Base-by-base conservation (phyloP, 106 monocot genomes). In the Xerophyta viscosa region DNA sequence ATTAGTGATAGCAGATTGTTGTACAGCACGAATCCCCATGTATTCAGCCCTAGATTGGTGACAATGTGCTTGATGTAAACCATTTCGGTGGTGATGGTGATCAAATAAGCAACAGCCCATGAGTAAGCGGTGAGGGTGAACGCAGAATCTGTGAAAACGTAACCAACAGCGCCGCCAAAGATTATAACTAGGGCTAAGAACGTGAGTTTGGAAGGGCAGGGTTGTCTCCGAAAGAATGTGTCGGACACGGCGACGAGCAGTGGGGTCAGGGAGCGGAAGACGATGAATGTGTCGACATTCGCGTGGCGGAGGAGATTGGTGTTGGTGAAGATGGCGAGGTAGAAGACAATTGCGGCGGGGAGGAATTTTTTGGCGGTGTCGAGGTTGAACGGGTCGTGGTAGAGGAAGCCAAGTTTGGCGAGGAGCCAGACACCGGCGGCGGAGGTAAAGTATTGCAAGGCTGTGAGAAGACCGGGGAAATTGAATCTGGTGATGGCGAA, bases 11-110 rank as follows among this genome's bases (percentile, higher is more conserved):
- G 43, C 20, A 92, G 69, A 61, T 92, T 92, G 58, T 92, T 92
- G 72, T 92, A 86, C 41, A 86, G 50, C 18, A 92, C 91, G 48
- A 82, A 92, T 4, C 92, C 92, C 92, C 92, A 92, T 0, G 92
- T 92, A 47, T 86, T 92, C 25, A 92, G 55, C 17, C 74, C 92
- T 3, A 92, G 58, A 48, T 77, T 92, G 0, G 75, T 86, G 3
- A 92, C 92, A 55, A 92, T 82, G 57, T 86, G 86, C 62, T 92
- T 92, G 12, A 92, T 92, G 62, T 92, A 92, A 33, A 92, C 92
- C 92, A 92, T 92, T 46, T 92, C 86, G 4, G 92, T 86, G 0
- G 86, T 86, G 37, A 92, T 92, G 8, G 82, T 86, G 19, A 86
- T 57, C 55, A 92, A 54, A 65, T 92, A 92, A 59, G 86, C 79